Conservation (phyloP, 768 basidiomycete genomes). For the Pisolithus tinctorius region DNA sequence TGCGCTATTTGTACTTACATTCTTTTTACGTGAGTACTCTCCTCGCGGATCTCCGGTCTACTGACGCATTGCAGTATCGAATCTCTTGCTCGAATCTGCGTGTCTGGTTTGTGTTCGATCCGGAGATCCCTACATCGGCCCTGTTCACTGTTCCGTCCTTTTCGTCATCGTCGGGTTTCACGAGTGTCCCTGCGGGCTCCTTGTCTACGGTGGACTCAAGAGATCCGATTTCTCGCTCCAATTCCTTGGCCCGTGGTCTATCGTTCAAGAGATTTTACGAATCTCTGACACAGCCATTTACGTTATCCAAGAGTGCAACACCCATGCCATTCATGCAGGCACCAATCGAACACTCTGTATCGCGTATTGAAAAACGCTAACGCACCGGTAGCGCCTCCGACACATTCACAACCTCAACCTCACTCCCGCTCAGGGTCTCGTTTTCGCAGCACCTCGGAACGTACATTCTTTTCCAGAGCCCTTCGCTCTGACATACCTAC, state of each 20-base stretch:
- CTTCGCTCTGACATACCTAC: conserved; percentile 36
- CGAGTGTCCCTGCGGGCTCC: conserved; percentile 22
- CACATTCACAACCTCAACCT: conserved; percentile 22
- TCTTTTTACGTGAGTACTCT: conserved; percentile 67
- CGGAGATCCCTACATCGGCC: conserved; percentile 53
- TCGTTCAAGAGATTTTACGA: conserved; percentile 39
- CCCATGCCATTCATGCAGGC: conserved; percentile 11
- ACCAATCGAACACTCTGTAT: conserved; percentile 3
- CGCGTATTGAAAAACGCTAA: neutral
- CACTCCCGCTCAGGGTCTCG: conserved; percentile 23
- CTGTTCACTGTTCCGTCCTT: conserved; percentile 37
- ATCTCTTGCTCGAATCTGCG: conserved; percentile 80
- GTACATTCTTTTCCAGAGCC: conserved; percentile 44
- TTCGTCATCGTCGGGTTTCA: conserved; percentile 8
- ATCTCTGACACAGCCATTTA: conserved; percentile 50
- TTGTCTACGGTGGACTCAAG: conserved; percentile 19
- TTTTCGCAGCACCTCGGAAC: conserved; percentile 39
- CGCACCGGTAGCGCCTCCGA: conserved; percentile 20
- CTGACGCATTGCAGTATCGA: conserved; percentile 53
- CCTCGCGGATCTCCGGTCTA: neutral
- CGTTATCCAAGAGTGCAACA: conserved; percentile 27
- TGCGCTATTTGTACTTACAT: conserved; percentile 79
- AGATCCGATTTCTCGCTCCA: conserved; percentile 17
- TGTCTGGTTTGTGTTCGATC: conserved; percentile 86
- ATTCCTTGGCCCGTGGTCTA: conserved; percentile 37